Evolutionary conservation across 352 stramenopile genomes (phyloP), one percentile per base, ranked within the genome.

Genomic region (Hyaloperonospora brassicae): DNA sequence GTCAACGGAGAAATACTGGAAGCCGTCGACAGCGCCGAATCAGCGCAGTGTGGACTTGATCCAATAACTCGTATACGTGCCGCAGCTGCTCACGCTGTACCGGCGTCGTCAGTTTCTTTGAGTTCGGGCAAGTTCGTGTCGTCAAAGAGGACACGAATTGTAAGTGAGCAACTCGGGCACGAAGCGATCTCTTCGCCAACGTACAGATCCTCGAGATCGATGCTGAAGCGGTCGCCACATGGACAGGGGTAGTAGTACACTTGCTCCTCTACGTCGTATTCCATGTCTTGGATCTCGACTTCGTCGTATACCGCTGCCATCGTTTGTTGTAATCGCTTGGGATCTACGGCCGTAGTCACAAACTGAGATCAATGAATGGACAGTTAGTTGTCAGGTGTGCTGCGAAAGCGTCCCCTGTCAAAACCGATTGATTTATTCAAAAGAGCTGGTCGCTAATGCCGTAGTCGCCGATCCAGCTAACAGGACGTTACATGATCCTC

Each of bases 231-330:
- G 65, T 99, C 96, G 17, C 96, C 96, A 64, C 96, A 99, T 5
- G 96, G 96, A 74, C 96, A 99, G 24, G 90, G 94, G 64, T 98
- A 99, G 56, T 92, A 97, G 66, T 98, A 99, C 47, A 89, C 80
- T 59, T 95, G 76, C 53, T 95, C 89, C 5, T 89, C 75, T n/a
- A 77, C 80, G 61, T 98, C 82, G 73, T 93, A 98, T 49, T 91
- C 85, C 90, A 99, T 98, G 68, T 98, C 95, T 71, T 98, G 92
- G 61, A 99, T 96, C 80, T 98, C 91, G 34, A 99, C 90, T 72
- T 98, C 96, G 76, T 98, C 96, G 73, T 98, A 99, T 51, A 98
- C 63, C 2, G 63, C 77, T 35, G 83, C 85, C 81, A 95, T 93
- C 27, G 27, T 34, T 4, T 34, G 8, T 0, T 34, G 0, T 34